Conservation (phyloP, 176 grass and related monocot genomes). For the Zea luxurians region DNA sequence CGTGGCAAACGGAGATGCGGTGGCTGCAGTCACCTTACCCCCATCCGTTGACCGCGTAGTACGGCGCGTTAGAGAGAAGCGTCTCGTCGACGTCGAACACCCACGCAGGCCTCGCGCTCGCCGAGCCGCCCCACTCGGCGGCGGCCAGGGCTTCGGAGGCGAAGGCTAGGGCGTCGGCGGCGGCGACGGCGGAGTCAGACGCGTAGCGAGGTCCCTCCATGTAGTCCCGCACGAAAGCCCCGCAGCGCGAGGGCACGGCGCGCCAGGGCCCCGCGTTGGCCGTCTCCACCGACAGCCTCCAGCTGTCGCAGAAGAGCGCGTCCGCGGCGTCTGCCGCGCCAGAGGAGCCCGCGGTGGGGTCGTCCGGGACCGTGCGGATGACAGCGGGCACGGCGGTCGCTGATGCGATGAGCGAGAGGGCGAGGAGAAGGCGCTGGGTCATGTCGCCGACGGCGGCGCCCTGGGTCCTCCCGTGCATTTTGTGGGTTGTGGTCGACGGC, state of each 20-base stretch:
- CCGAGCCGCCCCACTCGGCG: background rate
- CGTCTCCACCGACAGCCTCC: constrained; percentile 88
- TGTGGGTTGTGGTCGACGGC: background rate
- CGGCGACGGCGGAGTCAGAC: constrained; percentile 64
- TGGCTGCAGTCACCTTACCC: constrained; percentile 48
- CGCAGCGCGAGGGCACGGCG: constrained; percentile 51
- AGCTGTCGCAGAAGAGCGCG: constrained; percentile 74
- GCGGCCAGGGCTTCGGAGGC: constrained; percentile 41
- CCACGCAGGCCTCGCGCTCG: constrained; percentile 54
- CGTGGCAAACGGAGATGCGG: background rate
- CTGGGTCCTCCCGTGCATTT: background rate
- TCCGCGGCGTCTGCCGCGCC: constrained; percentile 18
- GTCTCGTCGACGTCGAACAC: constrained; percentile 95
- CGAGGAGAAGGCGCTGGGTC: constrained; percentile 17
- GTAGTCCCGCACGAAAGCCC: constrained; percentile 45
- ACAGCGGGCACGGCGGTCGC: constrained; percentile 40
- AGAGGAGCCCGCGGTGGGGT: background rate
- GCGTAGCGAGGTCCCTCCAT: constrained; percentile 67
- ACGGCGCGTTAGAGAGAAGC: constrained; percentile 66
- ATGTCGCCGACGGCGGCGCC: constrained; percentile 9
- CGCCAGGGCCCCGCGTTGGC: constrained; percentile 64
- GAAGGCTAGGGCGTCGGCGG: constrained; percentile 59
- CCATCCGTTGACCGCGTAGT: constrained; percentile 65
- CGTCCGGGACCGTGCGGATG: constrained; percentile 46
- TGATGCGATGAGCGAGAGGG: constrained; percentile 26